These are phyloP conservation scores for Tieghemiomyces parasiticus DNA, from an alignment of 192 early-diverging fungal species.

Conservation along the genomic window DNA sequence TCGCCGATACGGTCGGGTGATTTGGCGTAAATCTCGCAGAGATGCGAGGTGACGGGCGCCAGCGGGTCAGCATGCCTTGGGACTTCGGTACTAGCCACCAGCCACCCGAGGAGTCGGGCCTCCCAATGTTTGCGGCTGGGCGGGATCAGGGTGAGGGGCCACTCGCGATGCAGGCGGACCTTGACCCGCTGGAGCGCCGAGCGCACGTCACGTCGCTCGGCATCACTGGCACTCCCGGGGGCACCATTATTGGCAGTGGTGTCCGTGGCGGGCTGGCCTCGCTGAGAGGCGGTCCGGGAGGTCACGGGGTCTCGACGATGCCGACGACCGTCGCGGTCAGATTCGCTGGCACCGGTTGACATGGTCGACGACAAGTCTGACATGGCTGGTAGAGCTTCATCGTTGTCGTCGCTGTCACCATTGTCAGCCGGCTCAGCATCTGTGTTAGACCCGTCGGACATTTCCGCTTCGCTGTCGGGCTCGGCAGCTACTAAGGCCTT, in stretches of 20 bases:
- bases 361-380: too few relatives aligned
- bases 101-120: conserved; percentile 21
- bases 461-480: too few relatives aligned
- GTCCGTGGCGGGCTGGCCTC: neutral
- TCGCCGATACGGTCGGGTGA: conserved; percentile 23
- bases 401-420: neutral
- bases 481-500: neutral
- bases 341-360: too few relatives aligned
- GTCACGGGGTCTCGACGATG: too few relatives aligned
- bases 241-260: neutral
- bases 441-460: neutral
- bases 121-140: conserved; percentile 16
- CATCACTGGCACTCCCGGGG: neutral
- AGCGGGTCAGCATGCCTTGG: conserved; percentile 19
- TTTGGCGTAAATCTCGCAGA: conserved; percentile 25
- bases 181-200: neutral
- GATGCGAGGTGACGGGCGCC: conserved; percentile 12
- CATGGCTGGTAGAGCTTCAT: too few relatives aligned
- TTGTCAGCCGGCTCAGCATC: neutral
- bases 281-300: too few relatives aligned
- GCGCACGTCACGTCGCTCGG: neutral
- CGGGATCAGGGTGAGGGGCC: conserved; percentile 2
- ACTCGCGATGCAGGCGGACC: neutral
- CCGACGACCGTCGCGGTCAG: too few relatives aligned
- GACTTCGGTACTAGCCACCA: conserved; percentile 17